phyloP scores from a whole-genome alignment of 1,284 basidiomycete species.

The Ceratobasidium sp. region DNA sequence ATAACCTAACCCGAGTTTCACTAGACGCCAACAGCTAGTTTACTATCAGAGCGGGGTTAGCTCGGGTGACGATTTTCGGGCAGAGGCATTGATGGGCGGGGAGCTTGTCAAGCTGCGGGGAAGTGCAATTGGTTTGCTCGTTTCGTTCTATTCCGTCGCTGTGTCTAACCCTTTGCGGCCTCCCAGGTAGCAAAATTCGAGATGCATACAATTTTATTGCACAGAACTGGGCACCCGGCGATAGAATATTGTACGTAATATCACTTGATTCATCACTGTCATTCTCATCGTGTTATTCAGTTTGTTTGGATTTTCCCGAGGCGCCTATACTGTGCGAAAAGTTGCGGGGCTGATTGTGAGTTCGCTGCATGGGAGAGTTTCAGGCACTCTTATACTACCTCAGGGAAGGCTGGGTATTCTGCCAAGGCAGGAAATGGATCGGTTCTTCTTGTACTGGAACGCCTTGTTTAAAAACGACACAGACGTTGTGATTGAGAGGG shows the following conservation, averaged over 20 bases:
- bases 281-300: background rate
- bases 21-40: constrained; percentile 38
- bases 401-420: constrained; percentile 41
- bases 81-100: background rate
- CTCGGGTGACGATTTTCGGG: constrained; percentile 21
- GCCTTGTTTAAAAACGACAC: constrained; percentile 8
- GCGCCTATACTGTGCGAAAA: constrained; percentile 47
- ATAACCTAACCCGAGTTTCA: background rate
- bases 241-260: constrained; percentile 18
- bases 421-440: constrained; percentile 36
- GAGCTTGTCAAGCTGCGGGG: constrained; percentile 4
- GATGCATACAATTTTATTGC: constrained; percentile 49
- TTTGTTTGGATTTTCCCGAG: constrained; percentile 46
- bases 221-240: constrained; percentile 44
- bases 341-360: constrained; percentile 46
- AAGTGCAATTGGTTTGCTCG: background rate
- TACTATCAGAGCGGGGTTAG: constrained; percentile 47
- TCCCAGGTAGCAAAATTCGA: constrained; percentile 45
- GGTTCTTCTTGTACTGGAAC: constrained; percentile 42
- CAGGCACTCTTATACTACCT: background rate
- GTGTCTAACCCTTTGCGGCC: background rate
- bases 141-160: background rate
- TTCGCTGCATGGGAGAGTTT: background rate
- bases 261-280: background rate
- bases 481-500: background rate